phyloP scores from a whole-genome alignment of 1,139 yeast species.

The Keqinozyma sinolaborantium region DNA sequence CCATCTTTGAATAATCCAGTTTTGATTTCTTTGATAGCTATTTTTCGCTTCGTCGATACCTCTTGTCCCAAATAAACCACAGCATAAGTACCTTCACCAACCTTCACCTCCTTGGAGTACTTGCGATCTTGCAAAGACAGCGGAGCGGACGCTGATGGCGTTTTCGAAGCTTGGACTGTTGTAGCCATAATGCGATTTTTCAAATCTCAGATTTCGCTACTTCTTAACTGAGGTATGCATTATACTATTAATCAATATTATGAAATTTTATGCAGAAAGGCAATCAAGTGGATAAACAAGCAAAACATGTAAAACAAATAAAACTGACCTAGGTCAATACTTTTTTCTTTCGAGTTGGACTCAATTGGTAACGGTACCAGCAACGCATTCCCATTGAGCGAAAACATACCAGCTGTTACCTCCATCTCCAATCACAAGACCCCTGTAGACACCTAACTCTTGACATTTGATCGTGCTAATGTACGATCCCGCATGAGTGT shows the following conservation, averaged over 20 bases:
- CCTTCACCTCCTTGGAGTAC: conserved; percentile 67
- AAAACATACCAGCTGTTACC: conserved; percentile 86
- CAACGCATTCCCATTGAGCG: conserved; percentile 81
- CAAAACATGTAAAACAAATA: background rate
- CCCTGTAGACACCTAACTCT: conserved; percentile 81
- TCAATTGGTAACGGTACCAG: conserved; percentile 16
- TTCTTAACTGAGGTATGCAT: conserved; percentile 1
- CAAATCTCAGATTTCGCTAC: background rate
- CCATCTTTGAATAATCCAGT: conserved; percentile 95
- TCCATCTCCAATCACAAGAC: conserved; percentile 74
- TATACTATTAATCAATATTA: background rate
- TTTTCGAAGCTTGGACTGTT: conserved; percentile 1
- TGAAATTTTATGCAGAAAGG: background rate
- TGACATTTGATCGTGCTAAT: conserved; percentile 55
- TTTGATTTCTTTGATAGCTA: conserved; percentile 95
- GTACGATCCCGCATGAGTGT: conserved; percentile 52
- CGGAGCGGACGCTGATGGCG: too few species aligned
- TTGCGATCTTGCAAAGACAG: conserved; percentile 5
- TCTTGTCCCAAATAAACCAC: conserved; percentile 86
- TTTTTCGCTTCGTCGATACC: conserved; percentile 50
- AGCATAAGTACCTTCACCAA: conserved; percentile 99
- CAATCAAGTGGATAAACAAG: conserved; percentile 1
- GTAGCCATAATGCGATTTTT: background rate
- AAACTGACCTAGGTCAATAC: background rate
- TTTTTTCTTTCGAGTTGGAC: conserved; percentile 1